phyloP scores from a whole-genome alignment of 192 early-diverging fungal species.

The Umbelopsis ramanniana region DNA sequence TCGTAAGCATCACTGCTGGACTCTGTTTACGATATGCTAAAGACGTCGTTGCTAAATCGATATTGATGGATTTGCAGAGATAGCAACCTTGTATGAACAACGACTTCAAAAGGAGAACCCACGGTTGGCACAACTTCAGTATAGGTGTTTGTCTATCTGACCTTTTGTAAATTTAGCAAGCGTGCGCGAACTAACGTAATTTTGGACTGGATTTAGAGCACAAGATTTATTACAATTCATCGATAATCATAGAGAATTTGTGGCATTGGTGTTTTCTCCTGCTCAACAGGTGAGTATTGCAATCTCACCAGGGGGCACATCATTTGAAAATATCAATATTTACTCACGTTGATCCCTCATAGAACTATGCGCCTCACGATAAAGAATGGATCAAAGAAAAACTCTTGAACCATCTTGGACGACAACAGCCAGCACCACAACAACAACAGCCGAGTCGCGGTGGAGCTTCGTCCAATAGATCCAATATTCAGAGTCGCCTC shows the following conservation, averaged over 20 bases:
- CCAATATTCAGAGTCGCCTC: constrained; percentile 16
- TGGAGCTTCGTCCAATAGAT: constrained; percentile 13
- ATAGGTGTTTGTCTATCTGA: constrained; percentile 14
- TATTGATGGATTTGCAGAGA: not conserved
- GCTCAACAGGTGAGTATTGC: constrained; percentile 24
- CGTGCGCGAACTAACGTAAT: not conserved
- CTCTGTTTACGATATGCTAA: not conserved
- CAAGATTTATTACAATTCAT: constrained; percentile 35
- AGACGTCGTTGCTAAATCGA: not conserved
- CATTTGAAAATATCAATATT: not conserved
- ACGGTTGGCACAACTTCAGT: constrained; percentile 26
- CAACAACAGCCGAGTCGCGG: not conserved
- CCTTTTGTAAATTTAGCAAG: no score
- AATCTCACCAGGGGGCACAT: not conserved
- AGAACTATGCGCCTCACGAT: constrained; percentile 35
- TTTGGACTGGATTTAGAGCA: constrained; percentile 15
- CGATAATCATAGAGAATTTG: constrained; percentile 38
- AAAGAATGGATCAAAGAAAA: constrained; percentile 36
- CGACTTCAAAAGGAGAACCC: constrained; percentile 30
- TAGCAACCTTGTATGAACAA: constrained; percentile 31
- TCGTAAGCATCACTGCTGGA: constrained; percentile 18
- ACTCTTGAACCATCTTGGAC: constrained; percentile 30
- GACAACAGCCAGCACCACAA: constrained; percentile 15
- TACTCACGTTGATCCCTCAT: not conserved
- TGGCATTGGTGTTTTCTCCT: constrained; percentile 31